phyloP scores from a whole-genome alignment of 495 filamentous ascomycete species.

The Aspergillus asperescens region DNA sequence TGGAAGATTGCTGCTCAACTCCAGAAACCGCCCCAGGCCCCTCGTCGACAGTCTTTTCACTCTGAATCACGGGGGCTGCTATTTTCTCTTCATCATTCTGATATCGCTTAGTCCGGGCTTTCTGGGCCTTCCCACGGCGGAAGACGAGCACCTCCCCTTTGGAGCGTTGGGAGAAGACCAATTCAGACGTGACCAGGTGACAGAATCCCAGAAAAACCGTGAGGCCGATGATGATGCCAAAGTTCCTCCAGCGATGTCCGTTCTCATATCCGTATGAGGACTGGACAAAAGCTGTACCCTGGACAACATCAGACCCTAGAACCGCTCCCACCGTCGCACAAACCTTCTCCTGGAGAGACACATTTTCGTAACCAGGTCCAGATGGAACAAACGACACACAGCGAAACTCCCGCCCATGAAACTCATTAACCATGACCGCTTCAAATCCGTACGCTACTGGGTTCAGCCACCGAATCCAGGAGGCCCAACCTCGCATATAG shows the following conservation, averaged over 20 bases:
- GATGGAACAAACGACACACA: conserved; percentile 57
- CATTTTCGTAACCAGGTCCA: conserved; percentile 30
- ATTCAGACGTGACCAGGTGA: neutral
- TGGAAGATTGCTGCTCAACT: conserved; percentile 57
- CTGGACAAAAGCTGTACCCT: conserved; percentile 59
- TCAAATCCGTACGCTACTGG: conserved; percentile 51
- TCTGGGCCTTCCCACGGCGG: conserved; percentile 31
- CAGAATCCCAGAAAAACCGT: conserved; percentile 40
- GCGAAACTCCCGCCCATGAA: conserved; percentile 41
- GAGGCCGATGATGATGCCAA: conserved; percentile 66
- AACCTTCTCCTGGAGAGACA: conserved; percentile 17
- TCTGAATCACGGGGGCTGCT: conserved; percentile 20
- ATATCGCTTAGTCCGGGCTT: conserved; percentile 20
- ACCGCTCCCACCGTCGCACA: conserved; percentile 46
- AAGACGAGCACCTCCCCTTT: conserved; percentile 52
- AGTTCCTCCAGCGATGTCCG: conserved; percentile 66
- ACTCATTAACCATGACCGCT: conserved; percentile 46
- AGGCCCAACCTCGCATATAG: conserved; percentile 37
- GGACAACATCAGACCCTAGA: conserved; percentile 42
- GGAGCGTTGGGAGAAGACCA: conserved; percentile 18
- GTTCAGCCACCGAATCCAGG: conserved; percentile 56
- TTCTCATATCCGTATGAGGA: conserved; percentile 57
- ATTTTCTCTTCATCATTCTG: conserved; percentile 29
- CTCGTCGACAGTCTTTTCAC: conserved; percentile 28
- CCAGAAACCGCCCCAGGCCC: conserved; percentile 32